phyloP scores from a whole-genome alignment of 139 green algal species.

The Deuterostichococcus epilithicus region DNA sequence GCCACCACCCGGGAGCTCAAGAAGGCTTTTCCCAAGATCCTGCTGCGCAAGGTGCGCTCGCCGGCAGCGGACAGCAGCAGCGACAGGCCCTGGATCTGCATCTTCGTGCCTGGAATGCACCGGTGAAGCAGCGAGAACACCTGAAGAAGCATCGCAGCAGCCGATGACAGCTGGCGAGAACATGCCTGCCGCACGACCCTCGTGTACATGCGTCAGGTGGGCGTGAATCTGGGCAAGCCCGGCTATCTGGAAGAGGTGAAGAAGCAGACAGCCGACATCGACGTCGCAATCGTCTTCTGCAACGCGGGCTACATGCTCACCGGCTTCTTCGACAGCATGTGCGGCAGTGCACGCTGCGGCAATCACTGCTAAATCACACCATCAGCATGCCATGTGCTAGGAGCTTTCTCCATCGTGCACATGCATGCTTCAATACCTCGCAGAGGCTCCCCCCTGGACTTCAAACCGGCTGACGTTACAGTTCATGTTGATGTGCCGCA shows the following conservation, averaged over 20 bases:
- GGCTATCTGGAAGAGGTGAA: conserved; percentile 73
- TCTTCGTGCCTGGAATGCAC: too few species aligned
- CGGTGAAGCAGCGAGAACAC: not conserved
- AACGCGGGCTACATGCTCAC: conserved; percentile 95
- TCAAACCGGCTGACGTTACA: too few species aligned
- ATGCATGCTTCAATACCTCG: too few species aligned
- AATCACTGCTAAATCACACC: too few species aligned
- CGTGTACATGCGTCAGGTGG: conserved; percentile 43
- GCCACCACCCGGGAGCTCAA: conserved; percentile 63
- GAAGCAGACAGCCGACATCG: conserved; percentile 74
- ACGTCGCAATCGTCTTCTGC: conserved; percentile 82
- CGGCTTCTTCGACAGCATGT: conserved; percentile 85
- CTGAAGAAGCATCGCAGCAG: not conserved
- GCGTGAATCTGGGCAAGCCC: conserved; percentile 66
- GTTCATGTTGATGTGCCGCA: conserved; percentile 22
- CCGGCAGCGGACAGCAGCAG: too few species aligned
- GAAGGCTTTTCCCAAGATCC: conserved; percentile 48
- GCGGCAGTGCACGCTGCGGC: too few species aligned
- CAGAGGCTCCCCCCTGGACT: too few species aligned
- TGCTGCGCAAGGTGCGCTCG: conserved; percentile 70
- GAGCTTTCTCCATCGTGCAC: too few species aligned
- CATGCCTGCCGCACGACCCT: not conserved
- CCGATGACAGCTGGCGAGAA: not conserved
- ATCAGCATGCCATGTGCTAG: too few species aligned
- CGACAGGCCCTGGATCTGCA: too few species aligned